Percentiles rank a stretch among this genome's conserved stretches.
phyloP scores from a whole-genome alignment of 2,329 filamentous ascomycete species.

The Beauveria scarabaeidicola region DNA sequence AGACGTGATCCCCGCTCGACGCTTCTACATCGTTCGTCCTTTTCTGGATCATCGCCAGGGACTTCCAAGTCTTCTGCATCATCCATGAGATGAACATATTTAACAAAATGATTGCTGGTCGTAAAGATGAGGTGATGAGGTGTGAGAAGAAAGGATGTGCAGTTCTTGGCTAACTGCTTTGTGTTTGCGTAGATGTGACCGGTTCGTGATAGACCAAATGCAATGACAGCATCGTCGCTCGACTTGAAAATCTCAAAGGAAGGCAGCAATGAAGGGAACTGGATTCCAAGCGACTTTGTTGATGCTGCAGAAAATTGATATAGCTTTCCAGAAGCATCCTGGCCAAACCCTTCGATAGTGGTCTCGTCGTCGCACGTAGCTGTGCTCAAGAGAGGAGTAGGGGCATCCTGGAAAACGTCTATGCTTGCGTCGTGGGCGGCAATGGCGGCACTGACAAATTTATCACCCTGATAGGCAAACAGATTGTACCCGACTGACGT shows the following conservation, averaged over 20 bases:
- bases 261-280: slow-evolving; percentile 40
- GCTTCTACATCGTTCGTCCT: slow-evolving; percentile 82
- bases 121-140: slow-evolving; percentile 81
- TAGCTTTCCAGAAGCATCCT: slow-evolving; percentile 38
- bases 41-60: slow-evolving; percentile 80
- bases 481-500: slow-evolving; percentile 22
- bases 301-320: slow-evolving; percentile 28
- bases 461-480: slow-evolving; percentile 23
- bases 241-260: slow-evolving; percentile 42
- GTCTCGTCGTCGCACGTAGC: slow-evolving; percentile 24
- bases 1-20: slow-evolving; percentile 84
- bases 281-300: slow-evolving; percentile 26
- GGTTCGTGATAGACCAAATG: slow-evolving; percentile 60
- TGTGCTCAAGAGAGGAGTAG: slow-evolving; percentile 17
- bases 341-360: slow-evolving; percentile 30
- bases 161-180: slow-evolving; percentile 68
- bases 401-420: slow-evolving; percentile 11
- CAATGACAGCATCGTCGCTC: slow-evolving; percentile 33
- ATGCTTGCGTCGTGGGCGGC: slow-evolving; percentile 14
- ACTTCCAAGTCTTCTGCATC: slow-evolving; percentile 69
- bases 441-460: slow-evolving; percentile 18
- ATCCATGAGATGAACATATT: slow-evolving; percentile 74
- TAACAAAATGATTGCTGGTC: slow-evolving; percentile 84
- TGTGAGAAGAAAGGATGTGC: slow-evolving; percentile 83
- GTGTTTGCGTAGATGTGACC: slow-evolving; percentile 75